A percentile compares a stretch with the other conserved stretches of the same genome.
phyloP scores from a whole-genome alignment of 2,329 filamentous ascomycete genomes.

The Cytospora piceae region DNA sequence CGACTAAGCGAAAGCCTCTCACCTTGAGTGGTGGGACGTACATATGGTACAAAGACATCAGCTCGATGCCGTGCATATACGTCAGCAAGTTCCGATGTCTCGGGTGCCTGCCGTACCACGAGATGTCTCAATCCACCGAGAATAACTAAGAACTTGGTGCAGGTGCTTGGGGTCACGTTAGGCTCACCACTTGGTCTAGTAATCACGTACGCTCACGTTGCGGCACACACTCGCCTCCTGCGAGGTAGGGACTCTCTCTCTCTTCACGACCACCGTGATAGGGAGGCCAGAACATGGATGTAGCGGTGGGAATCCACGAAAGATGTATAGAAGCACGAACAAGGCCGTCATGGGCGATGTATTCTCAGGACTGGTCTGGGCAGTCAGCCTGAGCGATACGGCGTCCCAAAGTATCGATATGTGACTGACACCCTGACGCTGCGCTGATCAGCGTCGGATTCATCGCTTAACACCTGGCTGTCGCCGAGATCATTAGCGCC shows the following conservation, averaged over 20 bases:
- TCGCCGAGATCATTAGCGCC: background rate
- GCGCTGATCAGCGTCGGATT: background rate
- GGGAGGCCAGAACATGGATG: background rate
- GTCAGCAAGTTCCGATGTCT: conserved; percentile 25
- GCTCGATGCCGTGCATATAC: conserved; percentile 13
- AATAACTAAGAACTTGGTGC: background rate
- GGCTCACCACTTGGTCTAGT: background rate
- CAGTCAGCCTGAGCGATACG: background rate
- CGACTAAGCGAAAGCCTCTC: background rate
- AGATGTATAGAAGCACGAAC: background rate
- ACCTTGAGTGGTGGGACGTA: background rate
- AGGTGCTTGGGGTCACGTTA: background rate
- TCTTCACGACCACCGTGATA: background rate
- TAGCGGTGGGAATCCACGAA: background rate
- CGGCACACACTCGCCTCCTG: background rate
- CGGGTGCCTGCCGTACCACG: conserved; percentile 19
- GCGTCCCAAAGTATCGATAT: background rate
- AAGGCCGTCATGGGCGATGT: too few relatives aligned
- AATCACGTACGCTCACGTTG: conserved; percentile 2
- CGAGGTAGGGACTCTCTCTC: background rate
- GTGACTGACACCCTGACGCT: background rate
- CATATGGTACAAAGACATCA: background rate
- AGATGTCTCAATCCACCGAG: background rate
- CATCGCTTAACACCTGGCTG: background rate
- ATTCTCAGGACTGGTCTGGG: background rate